phyloP scores from a whole-genome alignment of 140 eudicot species.

The Ambrosia hybrid region DNA sequence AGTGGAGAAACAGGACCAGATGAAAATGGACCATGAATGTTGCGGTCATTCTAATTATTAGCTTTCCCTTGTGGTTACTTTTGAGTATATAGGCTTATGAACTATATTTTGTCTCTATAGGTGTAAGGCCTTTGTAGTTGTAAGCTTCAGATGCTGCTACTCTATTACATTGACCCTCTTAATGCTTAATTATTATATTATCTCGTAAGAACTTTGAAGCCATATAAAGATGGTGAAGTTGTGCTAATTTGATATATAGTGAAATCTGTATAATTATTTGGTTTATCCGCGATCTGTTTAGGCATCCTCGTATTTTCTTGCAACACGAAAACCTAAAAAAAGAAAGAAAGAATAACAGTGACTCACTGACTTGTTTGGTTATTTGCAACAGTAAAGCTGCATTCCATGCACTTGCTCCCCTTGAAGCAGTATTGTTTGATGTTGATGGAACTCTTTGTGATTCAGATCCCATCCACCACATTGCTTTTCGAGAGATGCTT shows the following conservation, averaged over 20 bases:
- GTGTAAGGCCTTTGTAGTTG: not conserved
- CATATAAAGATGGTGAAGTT: not conserved
- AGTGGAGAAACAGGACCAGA: slow-evolving; percentile 10
- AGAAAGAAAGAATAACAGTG: not conserved
- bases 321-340: not conserved
- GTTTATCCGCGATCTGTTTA: not conserved
- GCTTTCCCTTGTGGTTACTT: not conserved
- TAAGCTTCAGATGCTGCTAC: slow-evolving; percentile 4
- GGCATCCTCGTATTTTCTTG: not conserved
- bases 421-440: slow-evolving; percentile 71
- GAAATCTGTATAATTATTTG: not conserved
- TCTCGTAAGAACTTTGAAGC: slow-evolving; percentile 1
- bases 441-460: slow-evolving; percentile 87
- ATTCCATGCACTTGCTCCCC: slow-evolving; percentile 60
- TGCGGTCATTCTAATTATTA: not conserved
- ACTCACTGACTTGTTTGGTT: slow-evolving; percentile 22
- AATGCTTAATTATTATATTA: not conserved
- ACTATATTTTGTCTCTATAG: slow-evolving; percentile 1
- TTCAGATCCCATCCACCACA: slow-evolving; percentile 73
- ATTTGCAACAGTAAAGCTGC: slow-evolving; percentile 47
- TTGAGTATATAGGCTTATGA: not conserved
- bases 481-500: slow-evolving; percentile 75
- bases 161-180: not conserved
- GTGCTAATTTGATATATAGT: slow-evolving; percentile 9
- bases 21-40: not conserved